Conservation (phyloP, 108 stramenopile genomes). For the Stephanodiscus triporus region DNA sequence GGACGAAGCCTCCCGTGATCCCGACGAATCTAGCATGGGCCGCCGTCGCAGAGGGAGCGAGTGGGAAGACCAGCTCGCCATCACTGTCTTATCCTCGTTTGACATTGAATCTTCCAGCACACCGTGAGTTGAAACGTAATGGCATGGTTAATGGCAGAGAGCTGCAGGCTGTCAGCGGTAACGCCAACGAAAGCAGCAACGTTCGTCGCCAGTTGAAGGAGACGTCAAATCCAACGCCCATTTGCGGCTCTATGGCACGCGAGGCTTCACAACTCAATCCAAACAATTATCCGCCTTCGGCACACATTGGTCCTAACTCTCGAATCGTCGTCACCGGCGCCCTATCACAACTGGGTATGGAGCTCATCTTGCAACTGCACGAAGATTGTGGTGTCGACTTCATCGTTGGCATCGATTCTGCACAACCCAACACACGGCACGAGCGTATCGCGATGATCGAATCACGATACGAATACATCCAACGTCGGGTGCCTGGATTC, state of each 20-base stretch:
- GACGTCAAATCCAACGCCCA: background rate
- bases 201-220: slow-evolving; percentile 22
- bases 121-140: slow-evolving; percentile 25
- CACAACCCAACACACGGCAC: slow-evolving; percentile 51
- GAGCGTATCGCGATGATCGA: slow-evolving; percentile 49
- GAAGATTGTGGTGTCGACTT: slow-evolving; percentile 56
- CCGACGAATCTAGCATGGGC: background rate
- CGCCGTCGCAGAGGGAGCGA: background rate
- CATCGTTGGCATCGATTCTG: slow-evolving; percentile 59
- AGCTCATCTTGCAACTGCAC: slow-evolving; percentile 54
- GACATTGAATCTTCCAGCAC: slow-evolving; percentile 34
- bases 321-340: slow-evolving; percentile 63
- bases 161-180: background rate
- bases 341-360: slow-evolving; percentile 62
- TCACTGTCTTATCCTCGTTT: slow-evolving; percentile 15
- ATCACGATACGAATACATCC: slow-evolving; percentile 30
- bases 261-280: slow-evolving; percentile 46
- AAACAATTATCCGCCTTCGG: slow-evolving; percentile 20
- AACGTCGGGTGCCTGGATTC: slow-evolving; percentile 41
- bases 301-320: slow-evolving; percentile 23
- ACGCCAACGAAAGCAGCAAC: background rate
- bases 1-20: slow-evolving; percentile 21
- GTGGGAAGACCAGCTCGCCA: background rate
- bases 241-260: slow-evolving; percentile 36
- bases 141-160: background rate